Conservation (phyloP, 2,329 filamentous ascomycete genomes). For the Aureobasidium sp. region DNA sequence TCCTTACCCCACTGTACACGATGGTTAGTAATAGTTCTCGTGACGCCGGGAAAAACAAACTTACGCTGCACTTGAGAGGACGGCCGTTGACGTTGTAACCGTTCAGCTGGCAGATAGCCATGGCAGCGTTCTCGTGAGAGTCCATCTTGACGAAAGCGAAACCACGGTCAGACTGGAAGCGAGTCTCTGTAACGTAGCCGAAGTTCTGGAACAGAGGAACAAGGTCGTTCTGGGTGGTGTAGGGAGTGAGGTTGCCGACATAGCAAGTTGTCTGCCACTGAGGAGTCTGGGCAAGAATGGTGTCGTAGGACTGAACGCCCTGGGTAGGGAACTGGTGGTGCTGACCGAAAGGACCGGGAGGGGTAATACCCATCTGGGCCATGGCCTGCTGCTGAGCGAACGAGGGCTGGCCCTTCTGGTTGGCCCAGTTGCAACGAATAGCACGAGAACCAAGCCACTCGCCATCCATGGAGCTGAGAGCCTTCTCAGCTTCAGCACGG, state of each 20-base stretch:
- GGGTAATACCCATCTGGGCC: slow-evolving; percentile 96
- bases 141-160: slow-evolving; percentile 99
- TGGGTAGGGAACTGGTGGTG: slow-evolving; percentile 92
- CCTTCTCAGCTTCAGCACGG: slow-evolving; percentile 87
- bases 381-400: slow-evolving; percentile 97
- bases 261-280: slow-evolving; percentile 98
- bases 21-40: slow-evolving; percentile 21
- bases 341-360: slow-evolving; percentile 90
- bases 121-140: slow-evolving; percentile 92
- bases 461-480: slow-evolving; percentile 94
- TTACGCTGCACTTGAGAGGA: slow-evolving; percentile 95
- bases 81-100: slow-evolving; percentile 97
- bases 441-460: slow-evolving; percentile 98
- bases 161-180: slow-evolving; percentile 94
- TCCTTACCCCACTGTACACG: slow-evolving; percentile 88
- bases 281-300: slow-evolving; percentile 90
- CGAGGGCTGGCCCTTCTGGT: slow-evolving; percentile 98
- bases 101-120: slow-evolving; percentile 96
- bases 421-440: slow-evolving; percentile 99
- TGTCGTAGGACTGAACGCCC: slow-evolving; percentile 93
- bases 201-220: slow-evolving; percentile 99
- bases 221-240: slow-evolving; percentile 92
- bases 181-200: slow-evolving; percentile 92
- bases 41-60: slow-evolving; percentile 35
- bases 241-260: slow-evolving; percentile 93